Conservation (phyloP, 2,329 filamentous ascomycete genomes). For the Monosporascus sp. region DNA sequence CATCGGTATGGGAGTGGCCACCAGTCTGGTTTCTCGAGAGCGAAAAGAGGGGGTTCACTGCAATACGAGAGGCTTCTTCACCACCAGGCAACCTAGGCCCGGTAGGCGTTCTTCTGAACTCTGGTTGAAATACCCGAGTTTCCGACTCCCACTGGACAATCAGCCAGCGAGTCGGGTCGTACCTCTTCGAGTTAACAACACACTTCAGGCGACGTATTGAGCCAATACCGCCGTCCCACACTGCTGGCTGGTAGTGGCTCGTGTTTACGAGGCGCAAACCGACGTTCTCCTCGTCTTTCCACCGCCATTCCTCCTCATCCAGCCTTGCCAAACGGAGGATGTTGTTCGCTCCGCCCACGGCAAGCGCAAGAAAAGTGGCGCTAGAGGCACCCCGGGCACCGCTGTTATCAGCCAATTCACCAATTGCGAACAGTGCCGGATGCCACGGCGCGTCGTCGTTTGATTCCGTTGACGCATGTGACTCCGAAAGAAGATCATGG, state of each 20-base stretch:
- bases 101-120: slow-evolving; percentile 33
- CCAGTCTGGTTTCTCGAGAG: slow-evolving; percentile 49
- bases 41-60: slow-evolving; percentile 47
- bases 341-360: slow-evolving; percentile 52
- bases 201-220: slow-evolving; percentile 49
- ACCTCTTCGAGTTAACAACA: slow-evolving; percentile 31
- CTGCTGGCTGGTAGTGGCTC: slow-evolving; percentile 37
- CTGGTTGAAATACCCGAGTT: slow-evolving; percentile 47
- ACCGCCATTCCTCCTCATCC: slow-evolving; percentile 47
- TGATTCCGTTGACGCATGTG: slow-evolving; percentile 5
- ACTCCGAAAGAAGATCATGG: slow-evolving; percentile 16
- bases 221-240: slow-evolving; percentile 49
- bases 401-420: slow-evolving; percentile 43
- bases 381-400: slow-evolving; percentile 17
- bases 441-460: slow-evolving; percentile 5
- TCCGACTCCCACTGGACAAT: slow-evolving; percentile 47
- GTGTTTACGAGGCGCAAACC: slow-evolving; percentile 42
- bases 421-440: slow-evolving; percentile 47
- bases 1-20: slow-evolving; percentile 52
- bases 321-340: slow-evolving; percentile 50
- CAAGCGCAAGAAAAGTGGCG: slow-evolving; percentile 38
- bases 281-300: slow-evolving; percentile 40
- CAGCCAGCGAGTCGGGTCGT: slow-evolving; percentile 42
- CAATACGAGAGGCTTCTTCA: slow-evolving; percentile 43
- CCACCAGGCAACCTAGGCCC: slow-evolving; percentile 15